Conservation (phyloP, 257 asterid genomes). For the Datura wrightii region DNA sequence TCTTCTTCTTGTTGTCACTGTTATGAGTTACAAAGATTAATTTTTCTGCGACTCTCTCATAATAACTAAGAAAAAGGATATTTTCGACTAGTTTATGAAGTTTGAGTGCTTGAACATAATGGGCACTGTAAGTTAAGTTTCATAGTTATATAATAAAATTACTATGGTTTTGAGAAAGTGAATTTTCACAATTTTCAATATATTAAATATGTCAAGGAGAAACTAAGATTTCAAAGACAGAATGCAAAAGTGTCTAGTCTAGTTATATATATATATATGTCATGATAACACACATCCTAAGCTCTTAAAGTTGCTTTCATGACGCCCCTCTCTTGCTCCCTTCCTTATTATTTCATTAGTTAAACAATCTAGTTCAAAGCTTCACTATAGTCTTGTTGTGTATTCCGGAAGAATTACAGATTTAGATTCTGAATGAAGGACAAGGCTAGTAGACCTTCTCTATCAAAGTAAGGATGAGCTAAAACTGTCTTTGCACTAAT, state of each 20-base stretch:
- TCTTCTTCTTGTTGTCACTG: no score
- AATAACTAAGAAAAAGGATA: no score
- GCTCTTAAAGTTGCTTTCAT: slow-evolving; percentile 88
- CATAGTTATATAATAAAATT: no score
- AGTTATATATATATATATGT: neutral
- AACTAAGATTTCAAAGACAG: neutral
- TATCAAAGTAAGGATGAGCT: slow-evolving; percentile 93
- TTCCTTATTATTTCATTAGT: slow-evolving; percentile 92
- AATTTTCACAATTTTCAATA: no score
- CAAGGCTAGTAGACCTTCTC: slow-evolving; percentile 81
- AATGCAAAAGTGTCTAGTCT: neutral
- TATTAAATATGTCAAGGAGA: no score
- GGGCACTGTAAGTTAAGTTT: no score
- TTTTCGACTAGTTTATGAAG: no score
- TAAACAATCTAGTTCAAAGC: slow-evolving; percentile 77
- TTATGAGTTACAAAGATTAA: no score
- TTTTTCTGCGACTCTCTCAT: no score
- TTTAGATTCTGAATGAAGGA: slow-evolving; percentile 89
- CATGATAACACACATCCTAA: slow-evolving; percentile 54
- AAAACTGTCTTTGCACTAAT: slow-evolving; percentile 83
- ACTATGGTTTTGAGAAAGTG: no score
- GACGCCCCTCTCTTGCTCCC: slow-evolving; percentile 84
- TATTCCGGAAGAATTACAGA: slow-evolving; percentile 74
- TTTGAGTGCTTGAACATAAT: no score
- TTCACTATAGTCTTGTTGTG: slow-evolving; percentile 87